Evolutionary conservation across 768 basidiomycete genomes (phyloP).

Genomic region (Tricholoma bakamatsutake): DNA sequence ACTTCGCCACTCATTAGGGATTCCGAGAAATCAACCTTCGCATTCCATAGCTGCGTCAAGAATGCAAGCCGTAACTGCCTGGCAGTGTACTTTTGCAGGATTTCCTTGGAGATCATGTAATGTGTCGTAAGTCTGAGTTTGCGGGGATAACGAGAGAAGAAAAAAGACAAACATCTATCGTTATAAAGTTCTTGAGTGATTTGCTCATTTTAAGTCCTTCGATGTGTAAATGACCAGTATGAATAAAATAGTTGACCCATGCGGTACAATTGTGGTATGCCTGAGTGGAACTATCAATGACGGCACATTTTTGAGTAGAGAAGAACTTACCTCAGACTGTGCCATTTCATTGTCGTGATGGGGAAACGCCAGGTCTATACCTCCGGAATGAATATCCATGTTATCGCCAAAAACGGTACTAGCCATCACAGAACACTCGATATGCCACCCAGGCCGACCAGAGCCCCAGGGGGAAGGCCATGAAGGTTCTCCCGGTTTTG

Average conservation of each 20-base stretch:
- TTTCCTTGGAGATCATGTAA: slow-evolving; percentile 44
- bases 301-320: slow-evolving; percentile 1
- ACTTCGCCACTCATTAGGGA: slow-evolving; percentile 87
- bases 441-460: slow-evolving; percentile 98
- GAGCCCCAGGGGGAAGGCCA: slow-evolving; percentile 97
- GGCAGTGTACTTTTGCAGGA: slow-evolving; percentile 73
- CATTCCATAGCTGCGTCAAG: slow-evolving; percentile 86
- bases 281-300: slow-evolving; percentile 31
- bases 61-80: slow-evolving; percentile 91
- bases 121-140: slow-evolving; percentile 4
- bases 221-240: slow-evolving; percentile 97
- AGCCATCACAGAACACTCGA: slow-evolving; percentile 99
- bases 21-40: slow-evolving; percentile 92
- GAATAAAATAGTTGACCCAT: slow-evolving; percentile 99
- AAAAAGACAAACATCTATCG: slow-evolving; percentile 66
- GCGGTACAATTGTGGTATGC: slow-evolving; percentile 87
- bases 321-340: slow-evolving; percentile 74
- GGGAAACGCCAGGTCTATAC: slow-evolving; percentile 95
- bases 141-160: slow-evolving; percentile 4
- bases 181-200: slow-evolving; percentile 97
- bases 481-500: slow-evolving; percentile 92
- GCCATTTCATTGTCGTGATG: slow-evolving; percentile 99
- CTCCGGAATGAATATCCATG: slow-evolving; percentile 98
- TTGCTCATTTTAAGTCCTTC: slow-evolving; percentile 99
- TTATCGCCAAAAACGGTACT: slow-evolving; percentile 81